phyloP scores from a whole-genome alignment of 1,284 basidiomycete species.

The Ganoderma resinaceum region DNA sequence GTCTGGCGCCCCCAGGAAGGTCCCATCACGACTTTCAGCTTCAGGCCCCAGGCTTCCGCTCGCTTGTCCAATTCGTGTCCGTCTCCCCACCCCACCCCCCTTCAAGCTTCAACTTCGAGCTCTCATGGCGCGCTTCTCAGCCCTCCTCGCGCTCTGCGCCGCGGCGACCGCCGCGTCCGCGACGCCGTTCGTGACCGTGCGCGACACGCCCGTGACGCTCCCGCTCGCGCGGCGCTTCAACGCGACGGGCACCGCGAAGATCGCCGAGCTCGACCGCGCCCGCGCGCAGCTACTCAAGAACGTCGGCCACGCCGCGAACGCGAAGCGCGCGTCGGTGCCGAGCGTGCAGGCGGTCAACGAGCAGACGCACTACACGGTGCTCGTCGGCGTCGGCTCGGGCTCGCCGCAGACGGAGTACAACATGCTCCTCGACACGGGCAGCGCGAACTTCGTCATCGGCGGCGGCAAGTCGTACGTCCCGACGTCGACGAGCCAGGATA shows the following conservation, averaged over 20 bases:
- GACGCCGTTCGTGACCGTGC: conserved; percentile 31
- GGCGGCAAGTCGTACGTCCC: conserved; percentile 48
- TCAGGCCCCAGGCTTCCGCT: no score
- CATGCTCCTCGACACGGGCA: conserved; percentile 40
- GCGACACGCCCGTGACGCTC: conserved; percentile 26
- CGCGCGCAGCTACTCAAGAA: conserved; percentile 34
- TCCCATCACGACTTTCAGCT: no score
- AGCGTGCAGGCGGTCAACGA: conserved; percentile 36
- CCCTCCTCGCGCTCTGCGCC: conserved; percentile 27
- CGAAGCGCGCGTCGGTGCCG: conserved; percentile 23
- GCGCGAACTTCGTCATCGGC: conserved; percentile 72
- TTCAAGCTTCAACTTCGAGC: no score
- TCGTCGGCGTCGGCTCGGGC: conserved; percentile 33
- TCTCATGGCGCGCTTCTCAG: conserved; percentile 10
- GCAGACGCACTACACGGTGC: conserved; percentile 35
- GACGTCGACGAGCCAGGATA: conserved; percentile 52
- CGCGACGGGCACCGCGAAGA: conserved; percentile 25
- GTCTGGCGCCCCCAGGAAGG: no score
- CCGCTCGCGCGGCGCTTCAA: conserved; percentile 37
- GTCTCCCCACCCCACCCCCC: no score
- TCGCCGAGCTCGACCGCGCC: conserved; percentile 35
- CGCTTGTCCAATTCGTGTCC: no score
- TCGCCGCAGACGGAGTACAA: conserved; percentile 34
- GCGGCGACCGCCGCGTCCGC: conserved; percentile 24
- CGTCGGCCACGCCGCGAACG: background rate